A percentile compares a stretch with the other conserved stretches of the same genome.
These are phyloP conservation scores for Elsinoe batatas DNA, from an alignment of 2,329 filamentous ascomycete genomes.

Conservation along the genomic window DNA sequence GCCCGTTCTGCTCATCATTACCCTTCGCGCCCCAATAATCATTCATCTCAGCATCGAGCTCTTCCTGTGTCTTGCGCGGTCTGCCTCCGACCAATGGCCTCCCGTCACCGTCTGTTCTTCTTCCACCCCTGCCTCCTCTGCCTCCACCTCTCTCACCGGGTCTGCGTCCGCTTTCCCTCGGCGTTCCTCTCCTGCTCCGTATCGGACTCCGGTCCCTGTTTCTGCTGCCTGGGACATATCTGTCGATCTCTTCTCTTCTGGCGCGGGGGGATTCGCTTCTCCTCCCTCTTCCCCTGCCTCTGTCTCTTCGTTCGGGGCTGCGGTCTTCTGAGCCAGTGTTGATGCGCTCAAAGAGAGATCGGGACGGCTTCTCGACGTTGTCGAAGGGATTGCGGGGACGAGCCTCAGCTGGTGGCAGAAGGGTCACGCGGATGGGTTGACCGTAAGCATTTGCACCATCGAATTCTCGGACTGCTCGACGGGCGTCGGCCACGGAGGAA, in stretches of 20 bases:
- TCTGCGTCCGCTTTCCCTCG: conserved; percentile 39
- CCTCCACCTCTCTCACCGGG: conserved; percentile 30
- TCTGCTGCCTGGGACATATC: conserved; percentile 59
- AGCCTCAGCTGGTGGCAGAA: conserved; percentile 43
- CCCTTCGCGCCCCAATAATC: conserved; percentile 54
- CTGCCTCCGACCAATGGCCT: conserved; percentile 34
- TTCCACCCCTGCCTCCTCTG: conserved; percentile 33
- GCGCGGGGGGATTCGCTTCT: conserved; percentile 41
- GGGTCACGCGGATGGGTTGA: conserved; percentile 62
- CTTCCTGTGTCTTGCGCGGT: conserved; percentile 77
- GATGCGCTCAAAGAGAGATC: conserved; percentile 59
- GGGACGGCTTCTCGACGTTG: conserved; percentile 38
- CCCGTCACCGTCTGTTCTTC: conserved; percentile 40
- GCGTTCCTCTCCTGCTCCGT: conserved; percentile 36
- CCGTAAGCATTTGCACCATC: conserved; percentile 86
- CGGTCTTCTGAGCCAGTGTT: conserved; percentile 32
- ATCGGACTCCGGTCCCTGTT: conserved; percentile 45
- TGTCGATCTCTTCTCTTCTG: conserved; percentile 58
- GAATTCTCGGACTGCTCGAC: conserved; percentile 65
- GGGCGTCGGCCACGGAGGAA: conserved; percentile 58
- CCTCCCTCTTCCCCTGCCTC: conserved; percentile 26
- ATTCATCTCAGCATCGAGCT: conserved; percentile 93
- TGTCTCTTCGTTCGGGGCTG: neutral
- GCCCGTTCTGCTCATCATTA: conserved; percentile 9
- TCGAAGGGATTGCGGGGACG: conserved; percentile 38